Evolutionary conservation across 1,139 yeast species (phyloP).

Genomic region (Lodderomyces pseudojiufengensis): DNA sequence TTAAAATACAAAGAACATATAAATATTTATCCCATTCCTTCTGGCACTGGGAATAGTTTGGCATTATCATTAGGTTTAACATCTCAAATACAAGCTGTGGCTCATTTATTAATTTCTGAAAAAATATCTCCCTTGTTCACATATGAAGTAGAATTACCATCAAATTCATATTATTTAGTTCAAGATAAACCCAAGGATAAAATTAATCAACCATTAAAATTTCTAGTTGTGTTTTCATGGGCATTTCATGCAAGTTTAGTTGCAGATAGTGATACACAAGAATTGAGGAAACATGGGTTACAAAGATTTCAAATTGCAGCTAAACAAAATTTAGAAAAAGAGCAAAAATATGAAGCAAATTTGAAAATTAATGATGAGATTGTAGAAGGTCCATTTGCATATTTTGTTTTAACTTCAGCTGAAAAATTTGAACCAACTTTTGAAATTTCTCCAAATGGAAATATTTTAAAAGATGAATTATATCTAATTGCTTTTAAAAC

Average conservation of each 20-base stretch:
- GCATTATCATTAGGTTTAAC: slow-evolving; percentile 56
- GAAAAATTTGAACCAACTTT: slow-evolving; percentile 65
- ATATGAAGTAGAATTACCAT: slow-evolving; percentile 54
- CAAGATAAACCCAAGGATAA: slow-evolving; percentile 19
- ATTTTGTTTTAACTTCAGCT: slow-evolving; percentile 62
- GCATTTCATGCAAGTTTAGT: slow-evolving; percentile 83
- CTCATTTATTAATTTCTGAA: slow-evolving; percentile 33
- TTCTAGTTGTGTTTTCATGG: slow-evolving; percentile 76
- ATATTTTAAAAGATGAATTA: slow-evolving; percentile 46
- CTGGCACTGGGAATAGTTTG: slow-evolving; percentile 86
- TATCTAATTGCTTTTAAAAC: slow-evolving; percentile 55
- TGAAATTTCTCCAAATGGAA: slow-evolving; percentile 68
- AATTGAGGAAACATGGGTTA: slow-evolving; percentile 58
- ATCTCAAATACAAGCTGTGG: slow-evolving; percentile 36
- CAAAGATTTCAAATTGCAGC: slow-evolving; percentile 74
- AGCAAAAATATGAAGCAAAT: slow-evolving; percentile 50
- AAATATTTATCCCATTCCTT: slow-evolving; percentile 55
- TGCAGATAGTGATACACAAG: slow-evolving; percentile 72
- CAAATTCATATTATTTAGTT: slow-evolving; percentile 30
- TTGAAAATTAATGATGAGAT: slow-evolving; percentile 15
- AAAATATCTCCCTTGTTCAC: slow-evolving; percentile 42
- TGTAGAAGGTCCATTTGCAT: slow-evolving; percentile 51
- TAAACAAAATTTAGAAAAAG: slow-evolving; percentile 40
- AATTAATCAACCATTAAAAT: slow-evolving; percentile 28
- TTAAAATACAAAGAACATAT: slow-evolving; percentile 22